Evolutionary conservation across 441 rosid genomes (phyloP), one percentile per base, ranked within the genome.

Genomic region (Bruguiera hainesii): DNA sequence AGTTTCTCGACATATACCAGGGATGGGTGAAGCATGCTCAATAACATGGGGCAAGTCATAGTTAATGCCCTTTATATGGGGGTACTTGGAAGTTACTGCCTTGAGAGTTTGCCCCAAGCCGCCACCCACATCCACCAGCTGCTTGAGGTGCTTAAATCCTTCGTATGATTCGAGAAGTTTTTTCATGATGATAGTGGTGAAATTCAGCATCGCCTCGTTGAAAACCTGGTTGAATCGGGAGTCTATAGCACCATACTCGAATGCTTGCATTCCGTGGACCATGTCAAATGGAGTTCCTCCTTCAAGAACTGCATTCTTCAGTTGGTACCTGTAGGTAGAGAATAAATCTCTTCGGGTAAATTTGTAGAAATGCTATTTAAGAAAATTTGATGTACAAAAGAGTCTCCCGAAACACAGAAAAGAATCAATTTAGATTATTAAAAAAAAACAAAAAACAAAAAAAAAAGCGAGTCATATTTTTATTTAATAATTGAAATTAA

Each of bases 271-370:
- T 0, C 90, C 88, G 35, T 86, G 80, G 0, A 85, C 89, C 80
- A 78, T 88, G 76, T 85, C 80, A 72, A 88, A 88, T 5, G 90
- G 87, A 61, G 78, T 80, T n/a, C 84, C 92, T 49, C 96, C 93
- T 50, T 87, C 85, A 35, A 87, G 81, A 76, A 85, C 69, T 16
- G 88, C 89, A 76, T 85, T 91, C 51, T 86, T 90, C 83, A 85
- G 71, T 78, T 88, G 68, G 46, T 81, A 86, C 92, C 90, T 86
- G 28, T 5, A 18, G 15, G 23, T 19, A 1, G 11, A 35, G 3
- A 31, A 31, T 31, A 0, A 6, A 31, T 31, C 7, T 31, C 6
- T 29, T 29, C 30, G 30, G 30, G 30, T 29, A 29, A 29, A 29
- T 29, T 6, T 5, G 35, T 31, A 31, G 35, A 31, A 31, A 31